Evolutionary conservation across 1,139 yeast genomes (phyloP), one percentile per base, ranked within the genome.

Genomic region (Pneumocystis canis): DNA sequence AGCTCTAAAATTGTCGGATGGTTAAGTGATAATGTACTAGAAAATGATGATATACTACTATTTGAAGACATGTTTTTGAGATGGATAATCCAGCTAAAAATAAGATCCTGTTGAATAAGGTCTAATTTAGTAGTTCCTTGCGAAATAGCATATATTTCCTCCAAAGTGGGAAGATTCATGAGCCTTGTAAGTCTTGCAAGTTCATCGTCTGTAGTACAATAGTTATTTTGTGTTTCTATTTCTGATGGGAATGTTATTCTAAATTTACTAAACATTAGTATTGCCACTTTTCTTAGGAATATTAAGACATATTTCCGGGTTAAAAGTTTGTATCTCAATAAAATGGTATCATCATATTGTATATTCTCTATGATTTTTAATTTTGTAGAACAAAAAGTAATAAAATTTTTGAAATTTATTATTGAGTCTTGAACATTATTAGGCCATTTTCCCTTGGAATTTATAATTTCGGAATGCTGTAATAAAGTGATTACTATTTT

Each of bases 221-320:
- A 74, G 39, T 33, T 65, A 60, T 65, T 68, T 58, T 68, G 68
- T 11, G 65, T 69, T 63, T 72, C 74, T 11, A 71, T 72, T 25
- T 70, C 71, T 2, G 76, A 70, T n/a, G 75, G 74, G n/a, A 78
- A 78, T 16, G 76, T 74, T 58, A 81, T 78, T 1, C 89, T 85
- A 72, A 83, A 83, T 58, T 78, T 74, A 6, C 84, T 82, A 70
- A 74, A 79, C 0, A 84, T 77, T 67, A 81, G 81, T 4, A 89
- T 80, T 1, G 88, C 81, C 5, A 83, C 77, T 68, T 84, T 80
- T 67, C 96, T 79, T 66, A 88, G 75, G 67, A 85, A 87, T 18
- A 90, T 89, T 0, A 87, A 80, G 5, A 79, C 73, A 0, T 84
- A 73, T 69, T 83, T 83, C 18, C 80, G 71, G 58, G 85, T 63